A percentile compares a stretch with the other conserved stretches of the same genome.
phyloP scores from a whole-genome alignment of 306 rosid species.

The Inga leiocalycina region DNA sequence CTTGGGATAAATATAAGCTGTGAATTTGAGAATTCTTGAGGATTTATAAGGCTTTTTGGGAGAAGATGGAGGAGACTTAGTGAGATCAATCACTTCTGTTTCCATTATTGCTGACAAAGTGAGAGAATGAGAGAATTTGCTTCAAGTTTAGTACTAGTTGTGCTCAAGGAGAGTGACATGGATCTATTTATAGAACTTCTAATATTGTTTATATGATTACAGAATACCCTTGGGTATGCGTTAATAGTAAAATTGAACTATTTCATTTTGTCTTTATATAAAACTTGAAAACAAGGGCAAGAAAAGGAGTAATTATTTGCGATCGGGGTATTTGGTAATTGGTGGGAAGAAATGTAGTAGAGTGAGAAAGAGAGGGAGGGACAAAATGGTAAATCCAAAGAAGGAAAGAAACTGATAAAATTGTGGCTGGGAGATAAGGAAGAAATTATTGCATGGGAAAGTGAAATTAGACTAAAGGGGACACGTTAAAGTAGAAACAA shows the following conservation, averaged over 20 bases:
- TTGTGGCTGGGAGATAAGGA: not conserved
- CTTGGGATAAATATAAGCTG: not conserved
- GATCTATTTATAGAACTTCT: not conserved
- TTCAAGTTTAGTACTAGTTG: not conserved
- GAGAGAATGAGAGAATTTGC: not conserved
- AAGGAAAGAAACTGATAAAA: not conserved
- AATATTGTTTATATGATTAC: not conserved
- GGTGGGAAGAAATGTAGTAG: too few species aligned
- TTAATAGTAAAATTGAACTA: too few species aligned
- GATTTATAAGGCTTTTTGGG: not conserved
- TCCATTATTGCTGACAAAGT: not conserved
- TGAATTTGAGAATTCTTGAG: not conserved
- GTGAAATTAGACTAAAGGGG: not conserved
- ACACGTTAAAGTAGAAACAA: not conserved
- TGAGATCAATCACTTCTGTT: not conserved
- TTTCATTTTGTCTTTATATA: too few species aligned
- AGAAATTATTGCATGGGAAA: not conserved
- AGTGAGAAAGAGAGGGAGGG: not conserved
- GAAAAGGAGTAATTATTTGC: too few species aligned
- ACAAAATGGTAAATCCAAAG: not conserved
- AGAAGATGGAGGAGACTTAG: not conserved
- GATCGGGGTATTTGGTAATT: too few species aligned
- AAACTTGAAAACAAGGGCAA: too few species aligned
- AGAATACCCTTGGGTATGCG: not conserved
- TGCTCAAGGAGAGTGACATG: not conserved